A percentile compares a stretch with the other conserved stretches of the same genome.
phyloP scores from a whole-genome alignment of 1,284 basidiomycete species.

The Schizophyllum amplum region DNA sequence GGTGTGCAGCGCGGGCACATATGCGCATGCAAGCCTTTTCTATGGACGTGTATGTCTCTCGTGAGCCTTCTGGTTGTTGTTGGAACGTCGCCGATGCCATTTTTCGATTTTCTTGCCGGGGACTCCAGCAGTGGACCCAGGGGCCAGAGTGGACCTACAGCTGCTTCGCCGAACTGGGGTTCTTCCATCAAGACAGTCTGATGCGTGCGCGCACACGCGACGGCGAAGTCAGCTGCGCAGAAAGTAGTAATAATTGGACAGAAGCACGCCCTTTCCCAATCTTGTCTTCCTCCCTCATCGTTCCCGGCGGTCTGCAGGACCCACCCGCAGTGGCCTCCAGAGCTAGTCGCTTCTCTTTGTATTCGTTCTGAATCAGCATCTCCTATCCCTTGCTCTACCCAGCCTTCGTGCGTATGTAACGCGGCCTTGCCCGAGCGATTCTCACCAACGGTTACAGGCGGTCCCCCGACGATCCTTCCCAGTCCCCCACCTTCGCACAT shows the following conservation, averaged over 20 bases:
- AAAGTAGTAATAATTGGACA: neutral
- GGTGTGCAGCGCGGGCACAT: neutral
- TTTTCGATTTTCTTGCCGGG: neutral
- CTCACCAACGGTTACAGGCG: neutral
- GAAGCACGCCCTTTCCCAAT: neutral
- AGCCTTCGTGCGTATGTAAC: neutral
- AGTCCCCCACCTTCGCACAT: constrained; percentile 4
- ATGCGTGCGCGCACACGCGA: neutral
- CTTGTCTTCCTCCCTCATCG: neutral
- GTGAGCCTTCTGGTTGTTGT: neutral
- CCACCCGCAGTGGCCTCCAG: neutral
- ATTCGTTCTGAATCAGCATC: too few relatives aligned
- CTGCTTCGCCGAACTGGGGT: neutral
- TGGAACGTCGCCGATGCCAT: neutral
- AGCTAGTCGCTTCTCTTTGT: neutral
- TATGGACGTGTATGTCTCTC: neutral
- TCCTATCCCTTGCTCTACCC: neutral
- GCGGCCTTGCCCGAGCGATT: neutral
- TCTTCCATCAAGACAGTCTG: neutral
- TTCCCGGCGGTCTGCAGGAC: neutral
- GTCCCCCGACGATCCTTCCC: neutral
- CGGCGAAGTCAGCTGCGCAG: neutral
- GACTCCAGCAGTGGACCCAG: too few relatives aligned
- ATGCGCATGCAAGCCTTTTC: neutral
- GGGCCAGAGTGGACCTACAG: too few relatives aligned